Conservation (phyloP, 2,329 filamentous ascomycete species). For the Hypoxylon sp. region DNA sequence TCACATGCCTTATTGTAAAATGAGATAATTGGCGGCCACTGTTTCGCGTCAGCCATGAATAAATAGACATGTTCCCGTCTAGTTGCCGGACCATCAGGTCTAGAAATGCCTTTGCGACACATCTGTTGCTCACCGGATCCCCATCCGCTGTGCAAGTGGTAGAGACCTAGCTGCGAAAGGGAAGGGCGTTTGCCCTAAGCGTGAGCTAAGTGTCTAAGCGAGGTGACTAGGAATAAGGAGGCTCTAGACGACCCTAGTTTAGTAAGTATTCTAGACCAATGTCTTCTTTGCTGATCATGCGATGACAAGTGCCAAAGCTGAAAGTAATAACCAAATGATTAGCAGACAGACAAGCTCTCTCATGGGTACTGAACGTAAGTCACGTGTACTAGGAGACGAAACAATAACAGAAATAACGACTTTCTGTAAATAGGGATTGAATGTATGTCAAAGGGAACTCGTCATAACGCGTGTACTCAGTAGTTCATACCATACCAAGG, state of each 20-base stretch:
- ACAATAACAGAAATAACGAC: no score
- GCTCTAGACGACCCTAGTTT: slow-evolving; percentile 1
- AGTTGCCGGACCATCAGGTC: background rate
- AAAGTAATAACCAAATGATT: no score
- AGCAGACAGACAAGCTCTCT: no score
- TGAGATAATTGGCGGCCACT: no score
- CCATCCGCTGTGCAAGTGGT: background rate
- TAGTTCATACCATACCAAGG: no score
- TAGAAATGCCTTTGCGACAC: background rate
- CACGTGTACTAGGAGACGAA: no score
- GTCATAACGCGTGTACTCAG: no score
- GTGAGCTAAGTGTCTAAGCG: background rate
- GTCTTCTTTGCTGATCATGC: background rate
- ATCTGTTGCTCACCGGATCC: no score
- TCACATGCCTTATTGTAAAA: no score
- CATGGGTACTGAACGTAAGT: no score
- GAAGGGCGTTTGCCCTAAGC: background rate
- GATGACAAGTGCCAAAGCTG: background rate
- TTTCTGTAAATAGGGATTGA: no score
- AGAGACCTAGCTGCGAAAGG: background rate
- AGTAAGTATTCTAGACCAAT: background rate
- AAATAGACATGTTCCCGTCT: background rate
- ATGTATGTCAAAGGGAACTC: no score
- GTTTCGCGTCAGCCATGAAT: background rate
- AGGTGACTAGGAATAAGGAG: slow-evolving; percentile 7